These are phyloP conservation scores for Gaultheria prostrata DNA, from an alignment of 148 eudicot genomes.

Conservation along the genomic window DNA sequence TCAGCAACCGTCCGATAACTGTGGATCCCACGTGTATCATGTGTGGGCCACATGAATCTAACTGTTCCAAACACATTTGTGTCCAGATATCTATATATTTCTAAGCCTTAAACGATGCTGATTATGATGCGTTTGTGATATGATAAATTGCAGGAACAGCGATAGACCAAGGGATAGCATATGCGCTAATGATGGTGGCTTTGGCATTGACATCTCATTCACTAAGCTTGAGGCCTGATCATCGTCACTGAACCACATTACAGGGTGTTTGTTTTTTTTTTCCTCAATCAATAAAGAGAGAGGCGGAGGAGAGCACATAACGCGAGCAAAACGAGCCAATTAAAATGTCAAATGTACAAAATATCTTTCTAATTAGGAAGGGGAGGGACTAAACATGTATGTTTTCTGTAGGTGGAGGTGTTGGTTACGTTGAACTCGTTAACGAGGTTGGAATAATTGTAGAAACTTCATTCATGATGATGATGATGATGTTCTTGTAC, in stretches of 20 bases:
- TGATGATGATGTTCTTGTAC: not conserved
- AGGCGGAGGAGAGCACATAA: not conserved
- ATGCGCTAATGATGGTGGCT: conserved; percentile 26
- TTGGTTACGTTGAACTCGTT: not conserved
- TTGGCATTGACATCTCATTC: conserved; percentile 25
- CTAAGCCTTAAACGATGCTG: not conserved
- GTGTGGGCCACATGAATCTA: not conserved
- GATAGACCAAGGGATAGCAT: conserved; percentile 29
- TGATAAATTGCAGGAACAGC: conserved; percentile 19
- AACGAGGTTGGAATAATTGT: not conserved
- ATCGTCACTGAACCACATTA: not conserved
- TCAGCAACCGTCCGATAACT: not conserved
- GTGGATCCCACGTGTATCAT: not conserved
- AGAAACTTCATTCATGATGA: not conserved
- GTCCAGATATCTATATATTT: not conserved
- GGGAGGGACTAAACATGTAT: not conserved
- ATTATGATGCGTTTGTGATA: not conserved
- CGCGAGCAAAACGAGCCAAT: not conserved
- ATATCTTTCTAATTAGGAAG: not conserved
- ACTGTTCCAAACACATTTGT: not conserved
- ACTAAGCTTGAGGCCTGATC: conserved; percentile 3
- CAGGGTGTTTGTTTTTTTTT: not conserved
- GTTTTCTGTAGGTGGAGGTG: not conserved
- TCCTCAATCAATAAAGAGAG: not conserved
- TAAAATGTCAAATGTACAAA: not conserved